phyloP scores from a whole-genome alignment of 2,329 filamentous ascomycete genomes.

The Fusarium decemcellulare region DNA sequence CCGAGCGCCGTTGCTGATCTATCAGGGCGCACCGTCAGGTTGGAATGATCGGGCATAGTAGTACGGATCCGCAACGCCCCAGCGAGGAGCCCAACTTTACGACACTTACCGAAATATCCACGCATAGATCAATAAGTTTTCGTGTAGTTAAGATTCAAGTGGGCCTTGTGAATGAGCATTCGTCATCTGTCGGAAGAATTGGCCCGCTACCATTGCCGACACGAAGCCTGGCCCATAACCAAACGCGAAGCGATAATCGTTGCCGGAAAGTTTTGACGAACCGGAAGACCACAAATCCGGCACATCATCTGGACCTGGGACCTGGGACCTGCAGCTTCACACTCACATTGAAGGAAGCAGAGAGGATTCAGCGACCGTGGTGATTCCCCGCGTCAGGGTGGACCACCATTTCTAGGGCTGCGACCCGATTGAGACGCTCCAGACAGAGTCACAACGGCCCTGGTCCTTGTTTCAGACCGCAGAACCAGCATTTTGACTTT shows the following conservation, averaged over 20 bases:
- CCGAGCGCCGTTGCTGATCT: not conserved
- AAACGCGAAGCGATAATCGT: not conserved
- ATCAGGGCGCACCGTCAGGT: not conserved
- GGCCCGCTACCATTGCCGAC: not conserved
- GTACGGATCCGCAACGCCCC: not conserved
- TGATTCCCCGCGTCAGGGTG: slow-evolving; percentile 43
- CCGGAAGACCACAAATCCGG: slow-evolving; percentile 12
- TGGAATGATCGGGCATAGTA: not conserved
- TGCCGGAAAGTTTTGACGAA: slow-evolving; percentile 18
- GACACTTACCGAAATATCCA: slow-evolving; percentile 4
- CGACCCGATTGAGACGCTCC: slow-evolving; percentile 32
- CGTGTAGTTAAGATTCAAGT: slow-evolving; percentile 4
- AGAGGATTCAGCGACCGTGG: slow-evolving; percentile 17
- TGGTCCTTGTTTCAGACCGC: slow-evolving; percentile 30
- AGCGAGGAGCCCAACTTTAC: not conserved
- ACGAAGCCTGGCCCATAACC: not conserved
- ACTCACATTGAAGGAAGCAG: slow-evolving; percentile 17
- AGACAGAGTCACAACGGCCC: slow-evolving; percentile 28
- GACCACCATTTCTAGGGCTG: slow-evolving; percentile 25
- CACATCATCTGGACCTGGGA: slow-evolving; percentile 6
- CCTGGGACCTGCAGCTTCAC: slow-evolving; percentile 19
- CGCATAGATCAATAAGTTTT: not conserved
- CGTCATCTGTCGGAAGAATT: too few relatives aligned
- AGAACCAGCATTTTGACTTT: slow-evolving; percentile 2
- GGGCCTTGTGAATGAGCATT: not conserved